Conservation (phyloP, 2,329 filamentous ascomycete species). For the Colletotrichum spaethianum region DNA sequence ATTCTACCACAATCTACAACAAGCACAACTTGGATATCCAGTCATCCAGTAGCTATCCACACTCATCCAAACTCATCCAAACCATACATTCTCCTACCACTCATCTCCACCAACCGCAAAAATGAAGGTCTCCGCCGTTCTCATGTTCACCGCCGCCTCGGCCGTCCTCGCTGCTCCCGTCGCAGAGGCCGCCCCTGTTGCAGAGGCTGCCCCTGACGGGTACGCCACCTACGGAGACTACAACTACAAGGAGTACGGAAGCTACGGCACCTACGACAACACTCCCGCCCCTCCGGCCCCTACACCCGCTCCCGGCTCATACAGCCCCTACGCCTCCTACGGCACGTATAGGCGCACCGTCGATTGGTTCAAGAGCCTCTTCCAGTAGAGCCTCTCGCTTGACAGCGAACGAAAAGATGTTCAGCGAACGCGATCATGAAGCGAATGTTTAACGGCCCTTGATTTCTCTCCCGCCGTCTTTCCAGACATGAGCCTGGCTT, state of each 20-base stretch:
- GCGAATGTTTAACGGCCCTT: not conserved
- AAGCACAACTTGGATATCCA: not conserved
- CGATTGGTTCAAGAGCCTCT: slow-evolving; percentile 30
- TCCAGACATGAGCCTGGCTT: not conserved
- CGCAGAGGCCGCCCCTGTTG: slow-evolving; percentile 35
- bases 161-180: slow-evolving; percentile 43
- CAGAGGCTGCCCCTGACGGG: slow-evolving; percentile 13
- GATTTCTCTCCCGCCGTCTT: not conserved
- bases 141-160: slow-evolving; percentile 46
- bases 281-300: not conserved
- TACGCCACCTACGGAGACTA: slow-evolving; percentile 39
- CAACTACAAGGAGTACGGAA: slow-evolving; percentile 21
- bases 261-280: slow-evolving; percentile 39
- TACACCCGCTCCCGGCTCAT: not conserved
- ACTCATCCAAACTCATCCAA: not conserved
- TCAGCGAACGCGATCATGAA: not conserved
- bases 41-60: too few relatives aligned
- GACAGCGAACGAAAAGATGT: not conserved
- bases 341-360: slow-evolving; percentile 32
- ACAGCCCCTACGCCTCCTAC: slow-evolving; percentile 27
- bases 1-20: too few relatives aligned
- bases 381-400: not conserved
- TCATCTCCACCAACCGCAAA: slow-evolving; percentile 30
- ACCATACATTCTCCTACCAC: not conserved
- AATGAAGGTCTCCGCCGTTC: slow-evolving; percentile 50